Base-by-base conservation (phyloP, 1,139 yeast genomes). In the Suhomyces bolitotheri region DNA sequence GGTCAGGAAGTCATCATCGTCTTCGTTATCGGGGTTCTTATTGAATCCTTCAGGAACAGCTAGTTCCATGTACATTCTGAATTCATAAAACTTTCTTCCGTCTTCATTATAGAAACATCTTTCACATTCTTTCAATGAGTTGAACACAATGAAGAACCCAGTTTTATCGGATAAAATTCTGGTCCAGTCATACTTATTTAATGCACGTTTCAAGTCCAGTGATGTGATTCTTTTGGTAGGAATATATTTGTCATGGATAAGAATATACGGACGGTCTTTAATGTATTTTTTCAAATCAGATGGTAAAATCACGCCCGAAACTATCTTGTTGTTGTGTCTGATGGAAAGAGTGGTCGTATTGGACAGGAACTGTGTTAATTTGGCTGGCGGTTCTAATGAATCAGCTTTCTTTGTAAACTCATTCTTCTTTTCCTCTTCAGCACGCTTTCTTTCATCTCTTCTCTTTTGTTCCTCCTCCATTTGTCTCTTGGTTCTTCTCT, bases 71-170 rank as follows among this genome's bases (percentile, higher is more conserved):
- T 59, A 68, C 60, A 80, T 54, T 28, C 67, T 65, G 45, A 64
- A 78, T 28, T 71, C 76, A 33, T 62, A 66, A 26, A 80, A 67
- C 16, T 61, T 60, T 15, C 73, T 63, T 1, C 87, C 89, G 50
- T 87, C 87, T 58, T 83, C 88, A 22, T 71, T 68, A 25, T 72
- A 69, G 51, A 77, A 81, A 49, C 95, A 86, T 29, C 73, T 62
- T 43, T 76, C 76, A 26, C 94, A 87, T 41, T 84, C 88, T 25
- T 65, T 62, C 15, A 78, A 56, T 22, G 78, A 68, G 49, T 79
- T 78, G 58, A 88, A 88, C 1, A 85, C 80, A 28, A 87, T 66
- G 51, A 75, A 88, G 46, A 82, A 81, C 0, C 96, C 96, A 4
- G 72, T 56, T 23, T 64, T 62, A 45, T 83, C 90, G 4, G 78